Percentiles rank a stretch among this genome's conserved stretches.
These are phyloP conservation scores for Chytriomyces confervae DNA, from an alignment of 192 early-diverging fungal genomes.

Conservation along the genomic window DNA sequence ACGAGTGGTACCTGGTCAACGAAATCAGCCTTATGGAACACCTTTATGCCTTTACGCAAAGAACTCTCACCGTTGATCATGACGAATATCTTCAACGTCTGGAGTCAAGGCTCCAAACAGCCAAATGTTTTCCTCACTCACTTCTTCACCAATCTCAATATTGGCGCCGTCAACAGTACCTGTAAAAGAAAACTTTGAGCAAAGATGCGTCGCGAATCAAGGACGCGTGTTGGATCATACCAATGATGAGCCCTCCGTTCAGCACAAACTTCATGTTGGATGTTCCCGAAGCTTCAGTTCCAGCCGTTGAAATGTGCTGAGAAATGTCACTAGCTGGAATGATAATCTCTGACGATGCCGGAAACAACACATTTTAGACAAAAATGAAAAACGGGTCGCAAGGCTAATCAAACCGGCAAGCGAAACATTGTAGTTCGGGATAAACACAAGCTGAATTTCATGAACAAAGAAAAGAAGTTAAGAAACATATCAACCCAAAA, in stretches of 20 bases:
- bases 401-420: conserved; percentile 62
- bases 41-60: background rate
- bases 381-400: background rate
- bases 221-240: conserved; percentile 50
- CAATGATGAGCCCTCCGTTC: conserved; percentile 97
- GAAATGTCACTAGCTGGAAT: conserved; percentile 98
- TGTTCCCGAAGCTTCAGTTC: conserved; percentile 98
- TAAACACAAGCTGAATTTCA: conserved; percentile 74
- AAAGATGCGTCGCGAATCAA: background rate
- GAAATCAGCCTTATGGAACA: background rate
- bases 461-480: background rate
- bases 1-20: conserved; percentile 66
- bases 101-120: conserved; percentile 92
- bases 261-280: conserved; percentile 99
- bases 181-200: background rate
- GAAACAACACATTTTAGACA: background rate
- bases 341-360: conserved; percentile 71
- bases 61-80: conserved; percentile 76
- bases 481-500: background rate
- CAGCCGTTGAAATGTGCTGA: conserved; percentile 99
- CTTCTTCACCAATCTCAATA: conserved; percentile 97
- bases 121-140: conserved; percentile 97
- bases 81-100: conserved; percentile 93
- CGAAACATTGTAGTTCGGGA: conserved; percentile 99
- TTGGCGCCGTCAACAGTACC: conserved; percentile 89